These are phyloP conservation scores for Zasmidium cellare DNA, from an alignment of 2,329 filamentous ascomycete genomes.

Conservation along the genomic window DNA sequence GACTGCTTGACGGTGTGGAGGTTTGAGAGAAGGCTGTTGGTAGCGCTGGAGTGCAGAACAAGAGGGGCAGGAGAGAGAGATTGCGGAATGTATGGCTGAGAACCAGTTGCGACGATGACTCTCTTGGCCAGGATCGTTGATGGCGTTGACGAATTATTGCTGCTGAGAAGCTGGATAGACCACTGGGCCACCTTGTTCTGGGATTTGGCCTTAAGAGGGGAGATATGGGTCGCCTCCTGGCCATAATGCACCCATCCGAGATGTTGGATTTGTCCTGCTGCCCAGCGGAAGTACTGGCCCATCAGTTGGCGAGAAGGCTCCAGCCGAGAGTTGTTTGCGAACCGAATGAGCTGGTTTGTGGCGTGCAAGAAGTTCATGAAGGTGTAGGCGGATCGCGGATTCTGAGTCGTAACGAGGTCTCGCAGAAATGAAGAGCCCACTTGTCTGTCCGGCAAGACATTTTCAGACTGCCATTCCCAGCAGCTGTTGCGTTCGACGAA, in stretches of 20 bases:
- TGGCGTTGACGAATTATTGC: conserved; percentile 12
- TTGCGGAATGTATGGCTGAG: conserved; percentile 18
- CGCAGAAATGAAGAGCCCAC: conserved; percentile 27
- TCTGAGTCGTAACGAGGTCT: conserved; percentile 30
- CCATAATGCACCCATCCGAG: conserved; percentile 28
- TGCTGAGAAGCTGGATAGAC: conserved; percentile 18
- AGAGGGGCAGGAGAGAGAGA: conserved; percentile 14
- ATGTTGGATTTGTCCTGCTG: conserved; percentile 23
- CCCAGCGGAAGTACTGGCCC: conserved; percentile 30
- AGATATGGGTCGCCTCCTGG: conserved; percentile 21
- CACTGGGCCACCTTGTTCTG: conserved; percentile 18
- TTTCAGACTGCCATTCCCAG: conserved; percentile 21
- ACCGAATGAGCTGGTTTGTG: conserved; percentile 28
- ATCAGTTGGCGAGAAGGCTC: conserved; percentile 25
- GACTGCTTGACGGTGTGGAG: conserved; percentile 12
- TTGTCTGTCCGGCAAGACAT: conserved; percentile 22
- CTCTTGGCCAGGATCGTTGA: conserved; percentile 21
- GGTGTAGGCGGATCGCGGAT: conserved; percentile 31
- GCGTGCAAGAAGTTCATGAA: conserved; percentile 33
- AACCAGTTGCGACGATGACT: conserved; percentile 24
- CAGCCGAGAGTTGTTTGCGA: conserved; percentile 31
- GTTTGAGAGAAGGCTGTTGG: conserved; percentile 19
- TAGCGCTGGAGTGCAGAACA: conserved; percentile 21
- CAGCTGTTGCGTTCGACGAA: conserved; percentile 23
- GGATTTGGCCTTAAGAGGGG: conserved; percentile 14